These are phyloP conservation scores for Yamadazyma buinensis DNA, from an alignment of 1,139 yeast genomes.

Conservation along the genomic window DNA sequence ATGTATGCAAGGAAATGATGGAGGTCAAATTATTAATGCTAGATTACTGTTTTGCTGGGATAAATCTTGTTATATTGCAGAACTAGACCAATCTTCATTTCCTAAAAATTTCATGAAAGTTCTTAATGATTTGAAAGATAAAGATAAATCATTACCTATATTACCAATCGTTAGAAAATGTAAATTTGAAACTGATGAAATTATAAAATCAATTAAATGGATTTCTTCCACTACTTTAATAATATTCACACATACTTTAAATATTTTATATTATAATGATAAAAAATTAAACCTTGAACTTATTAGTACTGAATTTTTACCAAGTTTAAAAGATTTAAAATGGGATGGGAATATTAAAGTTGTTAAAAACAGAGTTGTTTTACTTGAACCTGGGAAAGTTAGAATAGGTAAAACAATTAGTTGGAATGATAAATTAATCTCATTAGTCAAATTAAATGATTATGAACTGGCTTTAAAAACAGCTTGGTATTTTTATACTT, in stretches of 20 bases:
- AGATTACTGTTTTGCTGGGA: slow-evolving; percentile 68
- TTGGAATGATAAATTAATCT: slow-evolving; percentile 70
- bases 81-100: slow-evolving; percentile 35
- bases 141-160: slow-evolving; percentile 33
- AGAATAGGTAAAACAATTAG: slow-evolving; percentile 56
- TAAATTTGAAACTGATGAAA: slow-evolving; percentile 35
- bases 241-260: slow-evolving; percentile 19
- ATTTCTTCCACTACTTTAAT: slow-evolving; percentile 46
- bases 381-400: slow-evolving; percentile 1
- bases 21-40: slow-evolving; percentile 30
- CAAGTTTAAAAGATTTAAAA: not conserved
- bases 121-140: slow-evolving; percentile 35
- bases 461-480: slow-evolving; percentile 54
- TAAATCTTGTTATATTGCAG: slow-evolving; percentile 52
- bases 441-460: slow-evolving; percentile 43
- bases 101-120: slow-evolving; percentile 26
- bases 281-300: not conserved
- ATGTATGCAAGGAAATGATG: slow-evolving; percentile 18
- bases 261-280: not conserved
- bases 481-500: slow-evolving; percentile 50
- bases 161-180: slow-evolving; percentile 44
- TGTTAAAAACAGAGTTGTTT: slow-evolving; percentile 22
- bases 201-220: slow-evolving; percentile 61
- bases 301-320: slow-evolving; percentile 2
- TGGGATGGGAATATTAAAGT: slow-evolving; percentile 18